Evolutionary conservation across 2,329 filamentous ascomycete species (phyloP).

Genomic region (Pseudogymnoascus sp.): DNA sequence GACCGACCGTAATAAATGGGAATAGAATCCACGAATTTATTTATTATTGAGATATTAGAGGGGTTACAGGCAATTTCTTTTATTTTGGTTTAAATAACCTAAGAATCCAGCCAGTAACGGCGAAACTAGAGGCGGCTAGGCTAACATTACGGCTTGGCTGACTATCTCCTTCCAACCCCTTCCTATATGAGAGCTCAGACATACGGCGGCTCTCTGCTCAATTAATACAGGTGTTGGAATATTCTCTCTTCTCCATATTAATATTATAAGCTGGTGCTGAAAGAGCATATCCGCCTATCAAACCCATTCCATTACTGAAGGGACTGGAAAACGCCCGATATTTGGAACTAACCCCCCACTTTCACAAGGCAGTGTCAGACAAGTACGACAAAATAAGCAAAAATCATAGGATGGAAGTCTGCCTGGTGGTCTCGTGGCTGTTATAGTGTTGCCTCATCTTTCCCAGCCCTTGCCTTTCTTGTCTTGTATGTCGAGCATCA

Average conservation of each 20-base stretch:
- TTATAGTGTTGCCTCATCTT: constrained; percentile 2
- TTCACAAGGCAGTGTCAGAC: constrained; percentile 3
- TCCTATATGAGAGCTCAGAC: neutral
- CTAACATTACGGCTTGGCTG: neutral
- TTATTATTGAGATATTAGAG: neutral
- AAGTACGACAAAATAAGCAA: constrained; percentile 8
- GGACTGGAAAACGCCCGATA: neutral
- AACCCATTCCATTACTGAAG: neutral
- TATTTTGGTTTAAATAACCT: neutral
- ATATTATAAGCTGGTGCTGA: neutral
- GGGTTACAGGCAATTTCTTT: neutral
- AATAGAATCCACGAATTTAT: neutral
- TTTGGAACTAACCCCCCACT: constrained; percentile 2
- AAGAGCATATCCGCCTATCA: neutral
- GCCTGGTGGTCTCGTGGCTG: constrained; percentile 1
- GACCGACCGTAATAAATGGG: neutral
- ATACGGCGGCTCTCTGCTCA: neutral
- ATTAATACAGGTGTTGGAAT: neutral
- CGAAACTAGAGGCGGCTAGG: neutral
- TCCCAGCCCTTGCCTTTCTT: neutral
- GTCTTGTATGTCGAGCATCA: constrained; percentile 1
- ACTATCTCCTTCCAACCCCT: neutral
- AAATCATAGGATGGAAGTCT: constrained; percentile 3
- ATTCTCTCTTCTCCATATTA: neutral
- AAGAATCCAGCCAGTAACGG: constrained; percentile 4